These are phyloP conservation scores for Suhomyces chickasaworum DNA, from an alignment of 1,139 yeast species.

Conservation along the genomic window DNA sequence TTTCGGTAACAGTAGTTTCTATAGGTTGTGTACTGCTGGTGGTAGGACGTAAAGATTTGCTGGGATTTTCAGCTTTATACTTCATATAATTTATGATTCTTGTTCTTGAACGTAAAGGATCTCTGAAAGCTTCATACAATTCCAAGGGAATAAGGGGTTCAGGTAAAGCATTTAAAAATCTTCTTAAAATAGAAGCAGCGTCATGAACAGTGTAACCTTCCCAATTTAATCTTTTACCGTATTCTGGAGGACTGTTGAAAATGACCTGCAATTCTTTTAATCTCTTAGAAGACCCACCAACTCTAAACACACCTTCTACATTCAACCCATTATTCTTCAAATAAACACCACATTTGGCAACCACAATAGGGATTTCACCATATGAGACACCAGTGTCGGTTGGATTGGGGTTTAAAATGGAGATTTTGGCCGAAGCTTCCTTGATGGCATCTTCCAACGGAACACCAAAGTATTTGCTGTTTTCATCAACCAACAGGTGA, in stretches of 20 bases:
- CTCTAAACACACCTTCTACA: slow-evolving; percentile 90
- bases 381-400: slow-evolving; percentile 60
- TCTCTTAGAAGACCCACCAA: slow-evolving; percentile 89
- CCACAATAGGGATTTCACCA: slow-evolving; percentile 85
- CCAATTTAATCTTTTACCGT: slow-evolving; percentile 88
- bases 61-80: slow-evolving; percentile 50
- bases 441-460: slow-evolving; percentile 69
- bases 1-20: slow-evolving; percentile 1
- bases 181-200: slow-evolving; percentile 85
- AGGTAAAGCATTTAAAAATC: slow-evolving; percentile 84
- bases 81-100: slow-evolving; percentile 64
- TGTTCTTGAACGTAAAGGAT: slow-evolving; percentile 65
- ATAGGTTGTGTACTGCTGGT: background rate
- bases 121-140: slow-evolving; percentile 76
- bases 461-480: slow-evolving; percentile 79
- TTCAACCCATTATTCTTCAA: slow-evolving; percentile 73
- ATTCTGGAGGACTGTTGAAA: slow-evolving; percentile 85
- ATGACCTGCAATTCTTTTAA: slow-evolving; percentile 81
- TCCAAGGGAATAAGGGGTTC: slow-evolving; percentile 88
- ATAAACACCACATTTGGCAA: slow-evolving; percentile 91
- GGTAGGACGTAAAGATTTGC: slow-evolving; percentile 23
- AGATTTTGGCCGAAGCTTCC: slow-evolving; percentile 75
- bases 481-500: slow-evolving; percentile 47
- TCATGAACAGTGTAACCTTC: slow-evolving; percentile 96
- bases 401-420: slow-evolving; percentile 56